Evolutionary conservation across 1,284 basidiomycete species (phyloP).

Genomic region (Mycena sp.): DNA sequence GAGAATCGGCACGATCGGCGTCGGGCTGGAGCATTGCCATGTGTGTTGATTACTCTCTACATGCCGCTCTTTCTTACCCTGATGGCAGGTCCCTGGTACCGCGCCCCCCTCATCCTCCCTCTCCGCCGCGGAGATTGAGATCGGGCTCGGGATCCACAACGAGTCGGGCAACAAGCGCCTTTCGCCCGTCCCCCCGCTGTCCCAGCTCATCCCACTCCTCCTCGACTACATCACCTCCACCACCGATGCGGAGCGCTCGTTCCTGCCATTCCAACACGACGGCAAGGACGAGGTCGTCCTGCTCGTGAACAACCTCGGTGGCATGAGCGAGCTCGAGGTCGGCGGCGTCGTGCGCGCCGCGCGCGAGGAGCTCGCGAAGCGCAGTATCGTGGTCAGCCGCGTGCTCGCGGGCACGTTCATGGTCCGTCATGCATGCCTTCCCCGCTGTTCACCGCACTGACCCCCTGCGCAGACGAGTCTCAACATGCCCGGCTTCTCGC

Average conservation of each 20-base stretch:
- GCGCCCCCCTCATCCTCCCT: constrained; percentile 69
- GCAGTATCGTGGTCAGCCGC: constrained; percentile 68
- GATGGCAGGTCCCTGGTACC: constrained; percentile 89
- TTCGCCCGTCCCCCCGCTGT: constrained; percentile 75
- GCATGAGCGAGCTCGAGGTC: constrained; percentile 88
- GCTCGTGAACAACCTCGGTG: constrained; percentile 85
- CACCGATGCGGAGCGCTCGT: constrained; percentile 85
- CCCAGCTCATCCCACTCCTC: constrained; percentile 77
- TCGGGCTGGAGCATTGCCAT: constrained; percentile 93
- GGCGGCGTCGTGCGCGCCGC: constrained; percentile 75
- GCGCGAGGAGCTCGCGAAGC: constrained; percentile 60
- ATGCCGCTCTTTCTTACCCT: no score
- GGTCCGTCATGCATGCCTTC: constrained; percentile 54
- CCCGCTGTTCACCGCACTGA: background rate
- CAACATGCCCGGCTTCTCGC: constrained; percentile 94
- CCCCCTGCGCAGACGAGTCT: constrained; percentile 74
- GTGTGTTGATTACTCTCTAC: no score
- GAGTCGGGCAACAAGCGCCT: constrained; percentile 83
- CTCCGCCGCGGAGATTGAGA: constrained; percentile 77
- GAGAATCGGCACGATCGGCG: constrained; percentile 84
- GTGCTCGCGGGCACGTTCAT: constrained; percentile 86
- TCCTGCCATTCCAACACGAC: constrained; percentile 79
- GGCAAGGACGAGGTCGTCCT: constrained; percentile 74
- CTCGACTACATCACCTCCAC: constrained; percentile 80
- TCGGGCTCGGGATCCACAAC: constrained; percentile 94